Evolutionary conservation across 306 rosid genomes (phyloP), one percentile per base, ranked within the genome.

Genomic region (Begonia masoniana): DNA sequence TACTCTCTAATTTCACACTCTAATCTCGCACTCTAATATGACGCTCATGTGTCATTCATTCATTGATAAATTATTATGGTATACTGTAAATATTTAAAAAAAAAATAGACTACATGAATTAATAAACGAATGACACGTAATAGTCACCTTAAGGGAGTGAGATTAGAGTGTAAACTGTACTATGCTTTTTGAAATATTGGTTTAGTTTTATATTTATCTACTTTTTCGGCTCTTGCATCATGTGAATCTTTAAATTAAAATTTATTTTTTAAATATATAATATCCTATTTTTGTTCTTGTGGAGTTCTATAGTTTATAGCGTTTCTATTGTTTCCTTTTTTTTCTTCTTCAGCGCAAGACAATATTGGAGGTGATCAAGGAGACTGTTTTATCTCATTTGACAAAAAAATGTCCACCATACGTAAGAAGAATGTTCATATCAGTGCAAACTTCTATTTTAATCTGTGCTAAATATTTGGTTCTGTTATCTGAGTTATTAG

Each of bases 341-440:
- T 35, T 43, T 55, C 47, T 31, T 52, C 1, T 54, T 52, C 85
- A 89, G 97, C 95, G 95, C 59, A 89, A 89, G 66, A 52, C 82
- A 50, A 58, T 89, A 65, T 57, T 89, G 82, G 94, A 85, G 76
- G 94, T 89, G 66, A 77, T 89, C 63, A 89, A 85, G 82, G 97
- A 89, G 76, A 89, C 97, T 5, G 87, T 89, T 41, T 75, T 85
- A 71, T 80, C 91, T 43, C 88, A 89, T 71, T 76, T 89, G 41
- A 82, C 94, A 1, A 89, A 69, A 62, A 78, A 89, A 69, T 82
- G 91, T 68, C 91, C 97, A 3, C 95, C 94, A 14, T 89, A 89
- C 59, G 97, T 89, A 76, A 78, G 87, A 62, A 77, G 41, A 13
- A 10, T 36, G 48, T 62, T 42, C 66, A 60, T 17, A 43, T 14